Evolutionary conservation across 805 yeast genomes (phyloP), one percentile per base, ranked within the genome.

Genomic region (Kuraishia molischiana): DNA sequence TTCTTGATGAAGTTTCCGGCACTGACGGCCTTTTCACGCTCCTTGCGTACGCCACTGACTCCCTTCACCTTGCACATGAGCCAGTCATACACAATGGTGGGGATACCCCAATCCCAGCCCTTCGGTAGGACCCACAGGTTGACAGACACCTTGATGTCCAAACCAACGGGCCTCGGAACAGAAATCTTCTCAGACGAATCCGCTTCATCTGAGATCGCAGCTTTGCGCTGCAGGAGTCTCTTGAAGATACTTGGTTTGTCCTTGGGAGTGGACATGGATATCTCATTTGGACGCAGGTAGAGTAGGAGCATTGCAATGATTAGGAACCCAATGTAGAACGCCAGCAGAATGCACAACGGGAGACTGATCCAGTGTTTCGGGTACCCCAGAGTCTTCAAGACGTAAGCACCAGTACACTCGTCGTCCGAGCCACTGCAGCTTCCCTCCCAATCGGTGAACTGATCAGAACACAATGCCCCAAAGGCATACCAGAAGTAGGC

Each of bases 401-500:
- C 69, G 41, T 69, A 66, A 11, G 54, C 50, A 4, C 85, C 85
- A 0, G 69, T 45, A 47, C 78, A 68, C 38, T 50, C 20, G 30
- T 58, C 60, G 35, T 46, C 52, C 11, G 47, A 47, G 18, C 47
- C 48, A 1, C 67, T 76, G 45, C 80, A 74, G 40, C 72, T 74
- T 11, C 83, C 85, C 37, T 51, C 43, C 64, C 66, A 79, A 21
- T 65, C 68, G 1, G 76, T 61, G 49, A 68, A 82, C 43, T 80
- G 78, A 46, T 73, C 77, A 0, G 82, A 63, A 30, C 67, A 48
- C 41, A 76, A 48, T 1, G 79, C 77, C 6, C 86, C 85, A 52
- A 78, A 79, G 0, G 74, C 77, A 50, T 77, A 81, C 80, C 85
- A 83, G 40, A 79, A 66, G 51, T 70, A 79, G 0, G 85, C 76